Evolutionary conservation across 75 land plant species (phyloP).

Genomic region (Azolla pinnata): DNA sequence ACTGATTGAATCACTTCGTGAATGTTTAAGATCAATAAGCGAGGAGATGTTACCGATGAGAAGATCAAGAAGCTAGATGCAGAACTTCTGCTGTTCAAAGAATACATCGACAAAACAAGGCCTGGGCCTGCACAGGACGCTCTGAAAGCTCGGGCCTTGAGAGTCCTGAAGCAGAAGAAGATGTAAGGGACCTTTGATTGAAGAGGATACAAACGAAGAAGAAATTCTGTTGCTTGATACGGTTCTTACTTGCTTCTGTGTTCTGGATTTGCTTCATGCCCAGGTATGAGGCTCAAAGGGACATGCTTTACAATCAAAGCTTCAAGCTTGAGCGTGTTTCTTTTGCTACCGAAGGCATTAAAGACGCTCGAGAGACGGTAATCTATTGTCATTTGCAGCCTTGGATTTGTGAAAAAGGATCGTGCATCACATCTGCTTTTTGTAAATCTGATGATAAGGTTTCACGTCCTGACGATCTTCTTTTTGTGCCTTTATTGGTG

Average conservation of each 20-base stretch:
- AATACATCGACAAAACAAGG: slow-evolving; percentile 17
- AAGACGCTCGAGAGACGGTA: slow-evolving; percentile 9
- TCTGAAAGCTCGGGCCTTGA: slow-evolving; percentile 18
- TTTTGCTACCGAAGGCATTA: slow-evolving; percentile 13
- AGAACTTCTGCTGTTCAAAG: slow-evolving; percentile 13
- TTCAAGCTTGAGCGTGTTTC: slow-evolving; percentile 13
- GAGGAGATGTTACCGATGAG: slow-evolving; percentile 18
- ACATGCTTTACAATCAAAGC: slow-evolving; percentile 9
- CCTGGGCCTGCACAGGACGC: slow-evolving; percentile 20
- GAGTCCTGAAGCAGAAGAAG: slow-evolving; percentile 21
- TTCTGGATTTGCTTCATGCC: background rate
- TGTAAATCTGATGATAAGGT: too few species aligned
- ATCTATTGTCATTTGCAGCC: too few species aligned
- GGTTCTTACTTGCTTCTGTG: background rate
- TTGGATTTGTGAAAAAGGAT: too few species aligned
- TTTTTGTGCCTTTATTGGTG: too few species aligned
- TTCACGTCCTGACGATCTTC: too few species aligned
- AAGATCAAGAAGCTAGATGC: slow-evolving; percentile 19
- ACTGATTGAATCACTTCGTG: too few species aligned
- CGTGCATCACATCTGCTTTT: too few species aligned
- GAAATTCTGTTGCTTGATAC: too few species aligned
- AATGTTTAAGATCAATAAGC: slow-evolving; percentile 15
- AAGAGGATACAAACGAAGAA: too few species aligned
- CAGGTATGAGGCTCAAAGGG: slow-evolving; percentile 12
- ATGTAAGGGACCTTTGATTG: too few species aligned